Conservation (phyloP, 2,329 filamentous ascomycete species). For the Plenodomus biglobosus region DNA sequence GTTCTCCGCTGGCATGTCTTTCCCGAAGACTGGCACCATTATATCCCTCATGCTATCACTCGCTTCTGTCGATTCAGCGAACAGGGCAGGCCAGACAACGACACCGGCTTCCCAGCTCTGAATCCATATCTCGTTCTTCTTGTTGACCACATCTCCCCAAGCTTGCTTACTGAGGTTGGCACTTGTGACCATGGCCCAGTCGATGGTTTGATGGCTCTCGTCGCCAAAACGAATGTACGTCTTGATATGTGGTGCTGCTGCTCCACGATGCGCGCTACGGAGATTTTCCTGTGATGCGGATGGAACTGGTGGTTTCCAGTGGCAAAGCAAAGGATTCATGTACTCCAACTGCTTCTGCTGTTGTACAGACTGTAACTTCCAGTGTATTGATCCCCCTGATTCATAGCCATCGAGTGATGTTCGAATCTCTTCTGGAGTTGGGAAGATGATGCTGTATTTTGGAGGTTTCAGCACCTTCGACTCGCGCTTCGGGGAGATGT, state of each 20-base stretch:
- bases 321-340: constrained; percentile 68
- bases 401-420: constrained; percentile 74
- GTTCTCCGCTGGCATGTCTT: constrained; percentile 54
- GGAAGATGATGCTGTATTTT: constrained; percentile 73
- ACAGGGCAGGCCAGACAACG: constrained; percentile 72
- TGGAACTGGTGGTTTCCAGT: constrained; percentile 61
- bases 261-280: constrained; percentile 38
- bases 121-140: constrained; percentile 64
- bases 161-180: constrained; percentile 90
- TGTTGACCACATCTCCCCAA: constrained; percentile 69
- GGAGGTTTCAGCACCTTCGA: constrained; percentile 38
- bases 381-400: constrained; percentile 80
- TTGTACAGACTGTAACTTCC: constrained; percentile 68
- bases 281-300: background rate
- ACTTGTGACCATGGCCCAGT: constrained; percentile 87
- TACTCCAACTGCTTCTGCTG: constrained; percentile 76
- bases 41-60: constrained; percentile 15
- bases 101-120: constrained; percentile 85
- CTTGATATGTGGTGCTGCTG: constrained; percentile 85
- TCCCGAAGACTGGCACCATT: constrained; percentile 71
- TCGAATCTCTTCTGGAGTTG: constrained; percentile 76
- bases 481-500: constrained; percentile 14
- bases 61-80: constrained; percentile 28
- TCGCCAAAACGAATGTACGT: constrained; percentile 73
- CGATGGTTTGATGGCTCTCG: constrained; percentile 54